Percentiles rank a stretch among this genome's conserved stretches.
These are phyloP conservation scores for Clausena lansium DNA, from an alignment of 345 rosid genomes.

Conservation along the genomic window DNA sequence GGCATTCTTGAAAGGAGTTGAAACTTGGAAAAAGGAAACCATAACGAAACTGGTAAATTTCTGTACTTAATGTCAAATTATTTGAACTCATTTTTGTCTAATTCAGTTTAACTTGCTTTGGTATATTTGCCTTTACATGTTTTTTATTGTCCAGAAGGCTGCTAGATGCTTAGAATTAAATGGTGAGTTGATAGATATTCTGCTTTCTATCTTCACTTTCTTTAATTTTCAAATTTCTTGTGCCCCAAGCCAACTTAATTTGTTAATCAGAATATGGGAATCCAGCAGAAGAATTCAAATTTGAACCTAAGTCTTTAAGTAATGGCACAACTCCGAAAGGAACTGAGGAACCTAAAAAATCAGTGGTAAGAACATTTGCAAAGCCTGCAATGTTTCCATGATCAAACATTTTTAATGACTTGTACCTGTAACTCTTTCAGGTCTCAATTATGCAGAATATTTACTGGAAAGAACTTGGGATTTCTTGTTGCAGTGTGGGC, in stretches of 20 bases:
- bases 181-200: constrained; percentile 21
- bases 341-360: constrained; percentile 13
- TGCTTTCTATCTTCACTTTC: background rate
- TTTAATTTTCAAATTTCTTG: background rate
- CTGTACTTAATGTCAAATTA: too few relatives aligned
- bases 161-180: constrained; percentile 18
- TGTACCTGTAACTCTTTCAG: constrained; percentile 17
- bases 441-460: constrained; percentile 43
- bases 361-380: constrained; percentile 21
- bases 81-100: background rate
- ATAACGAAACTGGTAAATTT: constrained; percentile 26
- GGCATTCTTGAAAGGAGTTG: constrained; percentile 47
- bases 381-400: background rate
- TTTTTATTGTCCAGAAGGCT: constrained; percentile 27
- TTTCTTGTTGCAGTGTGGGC: constrained; percentile 40
- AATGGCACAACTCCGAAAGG: constrained; percentile 3
- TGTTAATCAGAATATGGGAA: constrained; percentile 18
- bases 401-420: background rate
- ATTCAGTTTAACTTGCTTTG: background rate
- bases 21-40: constrained; percentile 52
- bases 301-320: constrained; percentile 20
- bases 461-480: constrained; percentile 47
- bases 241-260: background rate
- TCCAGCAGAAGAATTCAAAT: constrained; percentile 22
- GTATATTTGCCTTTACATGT: background rate